phyloP scores from a whole-genome alignment of 257 asterid species.

The Orobanche coerulescens region DNA sequence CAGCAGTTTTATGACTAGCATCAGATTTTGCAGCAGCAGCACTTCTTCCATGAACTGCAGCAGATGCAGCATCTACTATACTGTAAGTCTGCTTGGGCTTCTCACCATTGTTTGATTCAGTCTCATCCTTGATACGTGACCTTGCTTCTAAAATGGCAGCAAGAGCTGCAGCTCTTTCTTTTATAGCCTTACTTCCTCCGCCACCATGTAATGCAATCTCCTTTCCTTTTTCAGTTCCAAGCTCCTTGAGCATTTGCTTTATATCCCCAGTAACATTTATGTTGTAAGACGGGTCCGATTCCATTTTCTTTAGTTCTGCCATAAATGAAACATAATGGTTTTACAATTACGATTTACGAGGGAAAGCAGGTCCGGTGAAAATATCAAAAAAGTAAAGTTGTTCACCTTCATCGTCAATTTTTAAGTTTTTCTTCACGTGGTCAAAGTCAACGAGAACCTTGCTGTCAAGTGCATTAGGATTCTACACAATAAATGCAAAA shows the following conservation, averaged over 20 bases:
- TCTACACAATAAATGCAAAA: constrained; percentile 35
- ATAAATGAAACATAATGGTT: constrained; percentile 14
- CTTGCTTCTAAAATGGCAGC: constrained; percentile 82
- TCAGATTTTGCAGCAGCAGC: constrained; percentile 91
- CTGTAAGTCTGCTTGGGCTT: constrained; percentile 64
- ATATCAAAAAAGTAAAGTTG: background rate
- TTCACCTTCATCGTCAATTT: constrained; percentile 88
- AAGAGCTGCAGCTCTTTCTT: constrained; percentile 87
- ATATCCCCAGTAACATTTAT: constrained; percentile 79
- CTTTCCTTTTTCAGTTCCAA: constrained; percentile 86
- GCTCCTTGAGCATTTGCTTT: constrained; percentile 88
- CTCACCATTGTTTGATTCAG: constrained; percentile 37
- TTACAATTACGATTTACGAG: background rate
- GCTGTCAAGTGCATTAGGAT: constrained; percentile 82
- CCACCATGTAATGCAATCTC: constrained; percentile 96
- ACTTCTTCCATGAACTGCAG: constrained; percentile 97
- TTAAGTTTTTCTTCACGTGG: constrained; percentile 78
- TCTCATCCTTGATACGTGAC: constrained; percentile 74
- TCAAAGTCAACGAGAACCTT: constrained; percentile 79
- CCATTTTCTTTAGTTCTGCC: constrained; percentile 66
- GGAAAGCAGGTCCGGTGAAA: background rate
- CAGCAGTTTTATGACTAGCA: constrained; percentile 81
- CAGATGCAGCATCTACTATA: constrained; percentile 98
- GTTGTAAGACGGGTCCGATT: constrained; percentile 79
- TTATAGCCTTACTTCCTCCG: constrained; percentile 89